phyloP scores from a whole-genome alignment of 768 basidiomycete species.

The Trametes cubensis region DNA sequence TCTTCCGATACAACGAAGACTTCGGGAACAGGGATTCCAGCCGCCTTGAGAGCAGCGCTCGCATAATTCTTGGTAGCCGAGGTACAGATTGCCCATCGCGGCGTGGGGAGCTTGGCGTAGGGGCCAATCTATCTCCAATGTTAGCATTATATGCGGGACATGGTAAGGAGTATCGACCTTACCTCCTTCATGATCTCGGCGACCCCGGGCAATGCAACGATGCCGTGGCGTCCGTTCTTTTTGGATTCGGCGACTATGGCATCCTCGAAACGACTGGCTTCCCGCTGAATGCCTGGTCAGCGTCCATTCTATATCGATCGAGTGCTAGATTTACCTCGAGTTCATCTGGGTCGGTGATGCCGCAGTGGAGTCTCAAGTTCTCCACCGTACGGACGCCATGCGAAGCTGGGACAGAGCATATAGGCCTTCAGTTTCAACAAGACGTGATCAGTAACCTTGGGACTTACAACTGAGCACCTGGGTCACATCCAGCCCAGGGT shows the following conservation, averaged over 20 bases:
- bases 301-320: background rate
- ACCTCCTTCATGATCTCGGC: slow-evolving; percentile 59
- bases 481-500: slow-evolving; percentile 63
- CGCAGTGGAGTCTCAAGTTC: slow-evolving; percentile 73
- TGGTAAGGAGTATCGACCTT: slow-evolving; percentile 17
- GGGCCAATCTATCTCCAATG: slow-evolving; percentile 20
- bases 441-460: background rate
- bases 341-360: slow-evolving; percentile 64
- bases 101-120: slow-evolving; percentile 46
- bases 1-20: slow-evolving; percentile 84
- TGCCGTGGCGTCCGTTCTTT: slow-evolving; percentile 57
- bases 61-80: slow-evolving; percentile 83
- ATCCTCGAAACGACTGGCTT: slow-evolving; percentile 77
- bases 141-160: background rate
- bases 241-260: slow-evolving; percentile 70
- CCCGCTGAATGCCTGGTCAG: slow-evolving; percentile 45
- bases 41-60: slow-evolving; percentile 63
- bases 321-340: slow-evolving; percentile 55
- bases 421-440: background rate
- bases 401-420: slow-evolving; percentile 47
- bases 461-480: slow-evolving; percentile 64
- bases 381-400: slow-evolving; percentile 88
- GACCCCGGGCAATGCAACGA: slow-evolving; percentile 77
- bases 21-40: slow-evolving; percentile 69
- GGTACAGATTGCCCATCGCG: slow-evolving; percentile 87